Percentiles rank a stretch among this genome's conserved stretches.
phyloP scores from a whole-genome alignment of 2,329 filamentous ascomycete genomes.

The Penicillium digitatum region DNA sequence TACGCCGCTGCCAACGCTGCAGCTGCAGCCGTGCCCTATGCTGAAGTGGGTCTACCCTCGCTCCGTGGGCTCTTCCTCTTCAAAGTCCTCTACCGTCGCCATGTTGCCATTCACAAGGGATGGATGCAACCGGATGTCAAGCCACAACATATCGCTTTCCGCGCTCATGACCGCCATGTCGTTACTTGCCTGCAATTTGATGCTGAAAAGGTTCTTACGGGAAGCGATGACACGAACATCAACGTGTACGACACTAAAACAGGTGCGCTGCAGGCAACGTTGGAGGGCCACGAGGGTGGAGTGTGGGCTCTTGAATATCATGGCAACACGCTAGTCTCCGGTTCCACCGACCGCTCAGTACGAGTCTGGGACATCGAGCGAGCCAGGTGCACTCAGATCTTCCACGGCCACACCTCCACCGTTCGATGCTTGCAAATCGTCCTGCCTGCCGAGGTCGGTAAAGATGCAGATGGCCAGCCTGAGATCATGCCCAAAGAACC shows the following conservation, averaged over 20 bases:
- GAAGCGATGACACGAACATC: slow-evolving; percentile 95
- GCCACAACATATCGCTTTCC: slow-evolving; percentile 88
- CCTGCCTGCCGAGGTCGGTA: slow-evolving; percentile 75
- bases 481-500: slow-evolving; percentile 93
- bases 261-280: slow-evolving; percentile 73
- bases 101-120: slow-evolving; percentile 81
- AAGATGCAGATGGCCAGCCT: slow-evolving; percentile 64
- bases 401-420: slow-evolving; percentile 95
- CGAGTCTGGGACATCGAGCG: slow-evolving; percentile 98
- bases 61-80: slow-evolving; percentile 84
- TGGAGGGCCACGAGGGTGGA: slow-evolving; percentile 92
- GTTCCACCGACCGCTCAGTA: slow-evolving; percentile 94
- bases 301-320: slow-evolving; percentile 98
- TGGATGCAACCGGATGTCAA: slow-evolving; percentile 84
- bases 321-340: slow-evolving; percentile 90
- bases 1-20: slow-evolving; percentile 80
- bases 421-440: slow-evolving; percentile 94
- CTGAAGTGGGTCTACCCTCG: slow-evolving; percentile 71
- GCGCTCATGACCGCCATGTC: slow-evolving; percentile 92
- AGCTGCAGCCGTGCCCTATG: slow-evolving; percentile 75
- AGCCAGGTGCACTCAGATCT: slow-evolving; percentile 88
- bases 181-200: slow-evolving; percentile 98
- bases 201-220: slow-evolving; percentile 94
- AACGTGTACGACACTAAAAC: slow-evolving; percentile 98
- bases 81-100: slow-evolving; percentile 92